Conservation (phyloP, 192 early-diverging fungal species). For the Backusella morwellensis region DNA sequence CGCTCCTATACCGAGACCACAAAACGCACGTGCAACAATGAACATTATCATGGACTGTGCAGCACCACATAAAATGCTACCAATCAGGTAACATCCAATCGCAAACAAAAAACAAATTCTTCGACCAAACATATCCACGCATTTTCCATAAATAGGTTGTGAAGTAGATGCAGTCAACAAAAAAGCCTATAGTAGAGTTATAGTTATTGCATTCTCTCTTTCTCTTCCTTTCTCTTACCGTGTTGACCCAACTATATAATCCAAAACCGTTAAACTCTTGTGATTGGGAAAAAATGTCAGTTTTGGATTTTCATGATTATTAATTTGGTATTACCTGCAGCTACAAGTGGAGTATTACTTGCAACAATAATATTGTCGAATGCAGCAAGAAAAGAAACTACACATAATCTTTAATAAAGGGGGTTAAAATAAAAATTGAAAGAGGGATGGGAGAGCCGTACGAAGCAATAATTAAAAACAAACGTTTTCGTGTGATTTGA, state of each 20-base stretch:
- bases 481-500: neutral
- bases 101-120: slow-evolving; percentile 64
- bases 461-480: slow-evolving; percentile 9
- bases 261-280: slow-evolving; percentile 31
- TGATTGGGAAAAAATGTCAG: neutral
- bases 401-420: slow-evolving; percentile 18
- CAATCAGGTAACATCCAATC: slow-evolving; percentile 72
- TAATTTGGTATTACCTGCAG: slow-evolving; percentile 19
- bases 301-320: neutral
- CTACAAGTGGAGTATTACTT: slow-evolving; percentile 24
- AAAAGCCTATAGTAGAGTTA: slow-evolving; percentile 30
- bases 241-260: slow-evolving; percentile 32
- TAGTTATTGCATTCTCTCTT: neutral
- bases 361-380: slow-evolving; percentile 36
- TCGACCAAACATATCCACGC: slow-evolving; percentile 49
- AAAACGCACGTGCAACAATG: slow-evolving; percentile 50
- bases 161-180: slow-evolving; percentile 43
- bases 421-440: neutral
- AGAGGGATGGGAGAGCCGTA: neutral
- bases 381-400: slow-evolving; percentile 27
- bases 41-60: slow-evolving; percentile 53
- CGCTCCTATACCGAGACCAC: slow-evolving; percentile 54
- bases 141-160: slow-evolving; percentile 48
- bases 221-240: slow-evolving; percentile 3
- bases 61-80: slow-evolving; percentile 70